Evolutionary conservation across 2,329 filamentous ascomycete genomes (phyloP), one percentile per base, ranked within the genome.

Genomic region (Diaporthe helianthi): DNA sequence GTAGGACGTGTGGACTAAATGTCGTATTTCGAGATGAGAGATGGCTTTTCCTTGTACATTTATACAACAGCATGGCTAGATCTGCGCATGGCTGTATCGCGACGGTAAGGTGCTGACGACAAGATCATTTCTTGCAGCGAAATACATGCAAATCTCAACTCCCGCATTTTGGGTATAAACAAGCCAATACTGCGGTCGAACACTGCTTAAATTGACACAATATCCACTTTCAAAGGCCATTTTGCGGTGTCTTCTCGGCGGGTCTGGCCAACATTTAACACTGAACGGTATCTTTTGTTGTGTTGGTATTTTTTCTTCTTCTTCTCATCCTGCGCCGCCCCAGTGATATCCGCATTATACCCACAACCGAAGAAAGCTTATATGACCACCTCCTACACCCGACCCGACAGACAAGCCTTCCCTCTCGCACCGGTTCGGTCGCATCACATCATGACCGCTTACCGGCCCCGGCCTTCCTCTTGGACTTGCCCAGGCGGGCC

Each of bases 401-500:
- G 4, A 13, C 5, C 9, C 26, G n/a, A n/a, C n/a, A n/a, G n/a
- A n/a, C n/a, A n/a, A n/a, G n/a, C n/a, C n/a, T n/a, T n/a, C n/a
- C n/a, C n/a, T n/a, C n/a, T n/a, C n/a, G n/a, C n/a, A n/a, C n/a
- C n/a, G n/a, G n/a, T n/a, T n/a, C n/a, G n/a, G n/a, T n/a, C n/a
- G n/a, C n/a, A n/a, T n/a, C n/a, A n/a, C n/a, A n/a, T 47, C n/a
- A 54, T 65, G 26, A 71, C 75, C 78, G 78, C 76, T 77, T 82
- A 53, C 76, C 79, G 53, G 78, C 79, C 49, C 76, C 76, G 3
- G 84, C 79, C 77, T 85, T 84, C 76, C 86, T 81, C 76, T 84
- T 80, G 55, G 77, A 82, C 81, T 88, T 88, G 33, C 86, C 86
- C 29, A 82, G 79, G 71, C 85, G 77, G 71, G 81, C 74, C 41